Conservation (phyloP, 2,329 filamentous ascomycete species). For the Colletotrichum cereale region DNA sequence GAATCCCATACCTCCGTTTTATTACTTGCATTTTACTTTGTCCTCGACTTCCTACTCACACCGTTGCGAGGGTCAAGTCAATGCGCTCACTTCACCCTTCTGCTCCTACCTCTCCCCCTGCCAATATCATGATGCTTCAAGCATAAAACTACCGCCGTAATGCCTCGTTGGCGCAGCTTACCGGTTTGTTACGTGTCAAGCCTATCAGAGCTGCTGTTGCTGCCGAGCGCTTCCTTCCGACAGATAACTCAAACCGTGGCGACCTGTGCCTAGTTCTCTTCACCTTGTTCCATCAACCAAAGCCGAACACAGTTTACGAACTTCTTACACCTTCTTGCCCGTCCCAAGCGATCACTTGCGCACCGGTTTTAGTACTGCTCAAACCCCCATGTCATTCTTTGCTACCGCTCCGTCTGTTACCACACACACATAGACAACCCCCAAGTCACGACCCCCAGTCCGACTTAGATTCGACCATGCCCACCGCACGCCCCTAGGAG, state of each 20-base stretch:
- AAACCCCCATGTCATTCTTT: slow-evolving; percentile 35
- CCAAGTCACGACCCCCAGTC: slow-evolving; percentile 35
- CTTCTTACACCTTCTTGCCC: neutral
- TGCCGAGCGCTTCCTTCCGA: slow-evolving; percentile 11
- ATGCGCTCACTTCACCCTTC: neutral
- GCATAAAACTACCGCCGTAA: slow-evolving; percentile 29
- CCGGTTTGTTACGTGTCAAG: slow-evolving; percentile 2
- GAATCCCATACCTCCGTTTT: slow-evolving; percentile 3
- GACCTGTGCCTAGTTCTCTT: neutral
- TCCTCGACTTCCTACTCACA: neutral
- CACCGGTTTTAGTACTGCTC: neutral
- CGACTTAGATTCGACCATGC: slow-evolving; percentile 39
- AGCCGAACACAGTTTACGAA: neutral
- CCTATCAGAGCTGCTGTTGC: slow-evolving; percentile 23
- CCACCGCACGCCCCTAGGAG: slow-evolving; percentile 37
- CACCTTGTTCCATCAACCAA: neutral
- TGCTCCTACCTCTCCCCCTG: slow-evolving; percentile 19
- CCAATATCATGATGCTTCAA: slow-evolving; percentile 34
- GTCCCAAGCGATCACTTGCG: neutral
- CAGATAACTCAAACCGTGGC: slow-evolving; percentile 2
- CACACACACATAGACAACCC: slow-evolving; percentile 22
- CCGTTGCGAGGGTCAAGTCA: slow-evolving; percentile 20
- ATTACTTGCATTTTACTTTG: slow-evolving; percentile 5
- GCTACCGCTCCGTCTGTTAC: slow-evolving; percentile 23
- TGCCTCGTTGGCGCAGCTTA: slow-evolving; percentile 16